Percentiles rank a stretch among this genome's conserved stretches.
Evolutionary conservation across 148 eudicot genomes (phyloP).

Genomic region (Rhododendron mucronatum): DNA sequence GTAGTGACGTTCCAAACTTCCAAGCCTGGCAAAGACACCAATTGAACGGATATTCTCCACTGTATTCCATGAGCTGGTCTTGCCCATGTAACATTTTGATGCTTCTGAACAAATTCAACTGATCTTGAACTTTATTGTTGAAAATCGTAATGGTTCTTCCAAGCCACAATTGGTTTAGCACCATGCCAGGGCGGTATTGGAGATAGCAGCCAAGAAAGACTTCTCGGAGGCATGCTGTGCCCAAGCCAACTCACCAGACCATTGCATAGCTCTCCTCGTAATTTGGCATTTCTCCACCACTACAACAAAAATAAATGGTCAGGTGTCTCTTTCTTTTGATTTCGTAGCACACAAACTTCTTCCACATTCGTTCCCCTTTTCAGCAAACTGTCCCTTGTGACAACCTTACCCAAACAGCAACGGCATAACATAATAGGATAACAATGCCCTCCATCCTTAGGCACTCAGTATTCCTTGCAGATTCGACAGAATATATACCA

Average conservation of each 20-base stretch:
- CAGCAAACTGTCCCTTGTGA: neutral
- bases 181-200: neutral
- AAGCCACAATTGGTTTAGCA: neutral
- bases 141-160: neutral
- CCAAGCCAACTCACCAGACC: constrained; percentile 2
- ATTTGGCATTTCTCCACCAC: neutral
- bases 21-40: neutral
- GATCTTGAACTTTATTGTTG: neutral
- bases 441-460: neutral
- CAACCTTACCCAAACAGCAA: neutral
- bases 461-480: neutral
- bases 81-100: neutral
- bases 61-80: neutral
- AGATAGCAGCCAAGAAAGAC: neutral
- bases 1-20: neutral
- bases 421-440: neutral
- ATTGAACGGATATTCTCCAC: neutral
- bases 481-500: neutral
- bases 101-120: neutral
- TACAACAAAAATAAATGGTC: neutral
- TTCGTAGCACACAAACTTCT: neutral
- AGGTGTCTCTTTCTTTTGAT: neutral
- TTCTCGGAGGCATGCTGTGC: neutral
- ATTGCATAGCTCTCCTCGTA: neutral
- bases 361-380: neutral